Conservation (phyloP, 2,329 filamentous ascomycete genomes). For the Mycosphaerella arachidis region DNA sequence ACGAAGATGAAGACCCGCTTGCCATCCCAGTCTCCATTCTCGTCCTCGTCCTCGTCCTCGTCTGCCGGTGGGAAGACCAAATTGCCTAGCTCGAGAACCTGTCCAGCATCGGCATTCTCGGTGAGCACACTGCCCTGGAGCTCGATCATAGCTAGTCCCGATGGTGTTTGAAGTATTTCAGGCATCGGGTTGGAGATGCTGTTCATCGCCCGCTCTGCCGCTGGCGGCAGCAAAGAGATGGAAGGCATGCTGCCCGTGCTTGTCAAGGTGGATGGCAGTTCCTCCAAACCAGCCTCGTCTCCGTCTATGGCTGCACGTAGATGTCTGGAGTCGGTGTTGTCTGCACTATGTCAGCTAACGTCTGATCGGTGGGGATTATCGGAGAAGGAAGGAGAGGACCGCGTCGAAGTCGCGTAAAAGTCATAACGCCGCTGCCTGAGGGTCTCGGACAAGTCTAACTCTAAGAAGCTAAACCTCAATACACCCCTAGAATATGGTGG, state of each 20-base stretch:
- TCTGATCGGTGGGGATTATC: too few relatives aligned
- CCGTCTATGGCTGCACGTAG: background rate
- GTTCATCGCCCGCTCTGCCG: background rate
- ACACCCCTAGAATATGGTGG: background rate
- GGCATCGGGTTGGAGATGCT: conserved; percentile 62
- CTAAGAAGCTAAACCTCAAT: background rate
- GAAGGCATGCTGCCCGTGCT: conserved; percentile 3
- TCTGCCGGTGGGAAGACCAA: conserved; percentile 64
- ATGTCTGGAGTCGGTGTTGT: too few relatives aligned
- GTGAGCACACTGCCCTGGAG: conserved; percentile 88
- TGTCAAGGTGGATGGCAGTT: background rate
- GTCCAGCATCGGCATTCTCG: conserved; percentile 40
- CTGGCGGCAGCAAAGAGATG: background rate
- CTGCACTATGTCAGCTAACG: too few relatives aligned
- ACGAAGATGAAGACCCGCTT: conserved; percentile 84
- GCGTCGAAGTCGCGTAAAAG: background rate
- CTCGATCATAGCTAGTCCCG: conserved; percentile 83
- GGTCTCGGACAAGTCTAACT: background rate
- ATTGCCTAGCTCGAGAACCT: conserved; percentile 58
- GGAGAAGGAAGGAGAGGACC: background rate
- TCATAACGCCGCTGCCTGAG: background rate
- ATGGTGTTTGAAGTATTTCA: conserved; percentile 77
- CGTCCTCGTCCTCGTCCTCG: conserved; percentile 63
- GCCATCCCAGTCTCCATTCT: conserved; percentile 69
- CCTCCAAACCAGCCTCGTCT: background rate